phyloP scores from a whole-genome alignment of 495 filamentous ascomycete species.

The Podospora pseudocomata region DNA sequence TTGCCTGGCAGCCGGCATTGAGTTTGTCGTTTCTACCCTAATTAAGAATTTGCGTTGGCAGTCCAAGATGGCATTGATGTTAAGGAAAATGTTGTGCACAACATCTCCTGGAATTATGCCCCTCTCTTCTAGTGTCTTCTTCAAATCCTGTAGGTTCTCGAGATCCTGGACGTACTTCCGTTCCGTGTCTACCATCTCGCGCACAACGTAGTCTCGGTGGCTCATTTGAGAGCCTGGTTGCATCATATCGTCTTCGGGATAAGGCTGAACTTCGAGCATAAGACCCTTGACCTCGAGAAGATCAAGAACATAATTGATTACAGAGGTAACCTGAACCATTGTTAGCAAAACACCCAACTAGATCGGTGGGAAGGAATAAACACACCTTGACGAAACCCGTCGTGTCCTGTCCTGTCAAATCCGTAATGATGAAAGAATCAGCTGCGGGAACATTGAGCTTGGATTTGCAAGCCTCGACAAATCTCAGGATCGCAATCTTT shows the following conservation, averaged over 20 bases:
- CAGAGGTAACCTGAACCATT: constrained; percentile 50
- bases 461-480: constrained; percentile 52
- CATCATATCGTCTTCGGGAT: constrained; percentile 43
- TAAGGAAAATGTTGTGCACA: constrained; percentile 93
- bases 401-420: constrained; percentile 89
- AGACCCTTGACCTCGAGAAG: constrained; percentile 70
- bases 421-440: constrained; percentile 87
- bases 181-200: constrained; percentile 89
- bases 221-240: constrained; percentile 58
- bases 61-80: constrained; percentile 89
- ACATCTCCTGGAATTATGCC: constrained; percentile 84
- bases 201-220: constrained; percentile 80
- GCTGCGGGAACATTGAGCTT: constrained; percentile 72
- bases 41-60: constrained; percentile 94
- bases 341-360: constrained; percentile 16
- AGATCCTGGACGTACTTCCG: constrained; percentile 98
- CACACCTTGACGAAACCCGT: constrained; percentile 91
- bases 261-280: constrained; percentile 54
- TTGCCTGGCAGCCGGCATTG: constrained; percentile 68
- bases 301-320: constrained; percentile 89
- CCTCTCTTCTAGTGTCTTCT: constrained; percentile 82
- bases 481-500: constrained; percentile 56
- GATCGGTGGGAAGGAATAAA: background rate
- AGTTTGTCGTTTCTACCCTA: constrained; percentile 91
- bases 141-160: constrained; percentile 88